These are phyloP conservation scores for Microbotryum lychnidis-dioicae DNA, from an alignment of 1,284 basidiomycete species.

Conservation along the genomic window DNA sequence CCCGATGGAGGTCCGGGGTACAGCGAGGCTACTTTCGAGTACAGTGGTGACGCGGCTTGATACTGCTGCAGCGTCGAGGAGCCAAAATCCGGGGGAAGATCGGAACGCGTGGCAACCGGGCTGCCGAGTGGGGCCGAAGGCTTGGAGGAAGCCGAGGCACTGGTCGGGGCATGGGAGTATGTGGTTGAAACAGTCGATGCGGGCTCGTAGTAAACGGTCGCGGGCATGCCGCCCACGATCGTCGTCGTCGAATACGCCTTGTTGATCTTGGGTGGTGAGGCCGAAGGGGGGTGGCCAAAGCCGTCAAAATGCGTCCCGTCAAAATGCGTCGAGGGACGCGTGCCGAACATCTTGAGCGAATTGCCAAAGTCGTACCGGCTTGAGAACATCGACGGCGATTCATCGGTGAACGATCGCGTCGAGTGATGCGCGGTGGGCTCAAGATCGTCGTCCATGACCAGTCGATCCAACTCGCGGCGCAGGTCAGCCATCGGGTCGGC, in stretches of 20 bases:
- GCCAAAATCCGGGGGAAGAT: constrained; percentile 28
- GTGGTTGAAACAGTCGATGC: background rate
- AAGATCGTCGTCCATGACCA: constrained; percentile 45
- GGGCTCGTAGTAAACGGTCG: constrained; percentile 13
- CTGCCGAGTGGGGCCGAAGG: background rate
- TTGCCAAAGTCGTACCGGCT: constrained; percentile 48
- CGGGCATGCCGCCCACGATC: constrained; percentile 21
- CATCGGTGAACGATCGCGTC: constrained; percentile 14
- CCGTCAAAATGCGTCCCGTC: background rate
- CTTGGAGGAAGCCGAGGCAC: background rate
- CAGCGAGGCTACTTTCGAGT: constrained; percentile 7
- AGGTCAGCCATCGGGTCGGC: constrained; percentile 43
- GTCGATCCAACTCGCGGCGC: constrained; percentile 45
- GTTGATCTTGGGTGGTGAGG: constrained; percentile 4
- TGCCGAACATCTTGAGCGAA: constrained; percentile 40
- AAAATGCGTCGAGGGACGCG: background rate
- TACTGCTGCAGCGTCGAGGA: constrained; percentile 11
- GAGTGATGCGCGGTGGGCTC: constrained; percentile 11
- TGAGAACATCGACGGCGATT: constrained; percentile 34
- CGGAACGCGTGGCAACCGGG: background rate
- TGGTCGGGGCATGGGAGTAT: constrained; percentile 10
- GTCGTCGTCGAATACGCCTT: background rate
- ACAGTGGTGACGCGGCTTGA: background rate
- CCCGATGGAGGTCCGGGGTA: constrained; percentile 13
- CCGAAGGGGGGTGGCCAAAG: background rate